phyloP scores from a whole-genome alignment of 1,284 basidiomycete genomes.

The Pholiota adiposa region DNA sequence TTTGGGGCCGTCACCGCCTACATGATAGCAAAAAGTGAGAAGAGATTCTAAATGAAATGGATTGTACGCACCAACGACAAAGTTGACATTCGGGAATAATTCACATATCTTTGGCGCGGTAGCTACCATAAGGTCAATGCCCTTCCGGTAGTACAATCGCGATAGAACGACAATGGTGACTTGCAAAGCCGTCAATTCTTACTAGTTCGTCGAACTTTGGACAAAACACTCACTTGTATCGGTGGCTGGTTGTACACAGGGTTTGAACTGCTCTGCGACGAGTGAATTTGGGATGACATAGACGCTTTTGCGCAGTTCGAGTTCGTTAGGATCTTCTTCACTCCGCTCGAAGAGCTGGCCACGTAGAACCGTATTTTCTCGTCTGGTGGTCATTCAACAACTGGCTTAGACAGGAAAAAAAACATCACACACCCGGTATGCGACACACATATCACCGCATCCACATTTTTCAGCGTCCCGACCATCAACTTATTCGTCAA shows the following conservation, averaged over 20 bases:
- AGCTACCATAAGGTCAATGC: slow-evolving; percentile 93
- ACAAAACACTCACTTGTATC: slow-evolving; percentile 63
- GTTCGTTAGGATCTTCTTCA: slow-evolving; percentile 43
- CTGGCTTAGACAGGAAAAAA: background rate
- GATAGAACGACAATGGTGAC: slow-evolving; percentile 96
- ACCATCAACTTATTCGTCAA: slow-evolving; percentile 95
- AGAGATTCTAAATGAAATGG: background rate
- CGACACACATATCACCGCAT: slow-evolving; percentile 96
- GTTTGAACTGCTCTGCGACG: slow-evolving; percentile 86
- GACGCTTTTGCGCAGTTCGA: slow-evolving; percentile 63
- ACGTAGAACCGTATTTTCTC: slow-evolving; percentile 94
- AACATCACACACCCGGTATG: slow-evolving; percentile 84
- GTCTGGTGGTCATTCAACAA: slow-evolving; percentile 44
- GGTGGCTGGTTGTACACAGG: slow-evolving; percentile 52
- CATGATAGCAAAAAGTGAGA: background rate
- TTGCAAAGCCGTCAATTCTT: slow-evolving; percentile 32
- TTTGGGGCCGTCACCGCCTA: slow-evolving; percentile 94
- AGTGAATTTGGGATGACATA: slow-evolving; percentile 96
- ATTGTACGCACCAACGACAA: slow-evolving; percentile 76
- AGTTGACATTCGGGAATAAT: slow-evolving; percentile 82
- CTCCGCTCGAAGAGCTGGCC: slow-evolving; percentile 69
- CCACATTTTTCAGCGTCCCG: slow-evolving; percentile 87
- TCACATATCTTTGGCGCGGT: slow-evolving; percentile 90
- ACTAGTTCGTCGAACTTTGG: background rate
- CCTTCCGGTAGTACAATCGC: slow-evolving; percentile 95